Percentiles rank a stretch among this genome's conserved stretches.
phyloP scores from a whole-genome alignment of 1,284 basidiomycete species.

The Coniophora puteana region DNA sequence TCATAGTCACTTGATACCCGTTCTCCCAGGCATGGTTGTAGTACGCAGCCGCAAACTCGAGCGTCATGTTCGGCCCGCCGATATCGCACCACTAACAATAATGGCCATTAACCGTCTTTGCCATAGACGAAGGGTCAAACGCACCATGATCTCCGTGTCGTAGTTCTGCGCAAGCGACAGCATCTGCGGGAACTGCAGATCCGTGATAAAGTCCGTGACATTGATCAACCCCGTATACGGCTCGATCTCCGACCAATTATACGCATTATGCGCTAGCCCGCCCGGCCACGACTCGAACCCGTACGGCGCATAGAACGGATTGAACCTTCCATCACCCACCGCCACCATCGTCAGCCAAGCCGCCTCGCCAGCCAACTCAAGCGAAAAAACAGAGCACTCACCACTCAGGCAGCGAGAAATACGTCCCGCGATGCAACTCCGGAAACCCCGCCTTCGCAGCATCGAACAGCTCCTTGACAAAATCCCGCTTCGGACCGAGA shows the following conservation, averaged over 20 bases:
- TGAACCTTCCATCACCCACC: conserved; percentile 35
- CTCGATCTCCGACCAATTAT: conserved; percentile 43
- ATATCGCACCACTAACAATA: conserved; percentile 53
- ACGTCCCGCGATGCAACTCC: conserved; percentile 45
- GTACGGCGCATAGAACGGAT: conserved; percentile 49
- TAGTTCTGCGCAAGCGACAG: conserved; percentile 46
- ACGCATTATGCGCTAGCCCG: conserved; percentile 49
- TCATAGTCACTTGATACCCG: conserved; percentile 52
- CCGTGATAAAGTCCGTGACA: conserved; percentile 49
- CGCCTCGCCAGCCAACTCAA: background rate
- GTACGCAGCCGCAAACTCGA: conserved; percentile 46
- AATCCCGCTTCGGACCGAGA: conserved; percentile 49
- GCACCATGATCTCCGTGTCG: conserved; percentile 53
- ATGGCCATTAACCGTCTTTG: conserved; percentile 1
- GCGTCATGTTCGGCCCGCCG: conserved; percentile 48
- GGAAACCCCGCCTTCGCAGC: conserved; percentile 48
- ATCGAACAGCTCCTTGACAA: conserved; percentile 48
- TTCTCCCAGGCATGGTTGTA: conserved; percentile 45
- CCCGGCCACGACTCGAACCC: conserved; percentile 52
- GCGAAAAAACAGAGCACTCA: conserved; percentile 16
- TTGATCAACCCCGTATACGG: conserved; percentile 50
- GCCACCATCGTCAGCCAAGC: background rate
- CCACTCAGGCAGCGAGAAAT: conserved; percentile 54
- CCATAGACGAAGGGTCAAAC: conserved; percentile 4
- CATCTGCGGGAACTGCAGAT: conserved; percentile 57